Conservation (phyloP, 495 filamentous ascomycete species). For the Aspergillus kassunensis region DNA sequence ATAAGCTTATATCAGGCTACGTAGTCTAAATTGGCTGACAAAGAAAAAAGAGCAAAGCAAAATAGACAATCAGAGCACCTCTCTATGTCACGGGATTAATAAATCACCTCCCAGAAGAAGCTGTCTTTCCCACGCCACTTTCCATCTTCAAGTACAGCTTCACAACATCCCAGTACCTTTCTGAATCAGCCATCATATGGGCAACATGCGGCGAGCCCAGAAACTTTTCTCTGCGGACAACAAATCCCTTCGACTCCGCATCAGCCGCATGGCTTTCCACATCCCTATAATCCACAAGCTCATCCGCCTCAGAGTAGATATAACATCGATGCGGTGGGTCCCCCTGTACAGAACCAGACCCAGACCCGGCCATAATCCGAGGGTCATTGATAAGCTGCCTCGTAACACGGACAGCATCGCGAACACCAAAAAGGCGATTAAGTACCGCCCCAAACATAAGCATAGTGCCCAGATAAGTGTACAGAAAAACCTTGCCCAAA, state of each 20-base stretch:
- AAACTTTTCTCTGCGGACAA: conserved; percentile 38
- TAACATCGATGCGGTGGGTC: conserved; percentile 31
- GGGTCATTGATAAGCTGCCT: conserved; percentile 30
- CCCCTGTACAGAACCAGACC: too few relatives aligned
- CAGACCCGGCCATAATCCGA: conserved; percentile 22
- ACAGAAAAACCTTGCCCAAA: conserved; percentile 26
- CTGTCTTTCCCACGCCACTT: too few relatives aligned
- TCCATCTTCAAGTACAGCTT: conserved; percentile 15
- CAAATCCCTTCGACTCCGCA: conserved; percentile 32
- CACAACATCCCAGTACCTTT: conserved; percentile 43
- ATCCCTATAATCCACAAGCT: conserved; percentile 34
- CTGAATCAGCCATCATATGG: conserved; percentile 40
- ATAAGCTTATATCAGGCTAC: too few relatives aligned
- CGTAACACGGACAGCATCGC: conserved; percentile 26
- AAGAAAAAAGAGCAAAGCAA: too few relatives aligned
- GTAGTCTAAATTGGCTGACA: too few relatives aligned
- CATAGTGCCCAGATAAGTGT: conserved; percentile 12
- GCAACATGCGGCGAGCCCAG: conserved; percentile 39
- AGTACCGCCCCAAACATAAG: conserved; percentile 17
- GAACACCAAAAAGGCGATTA: conserved; percentile 13
- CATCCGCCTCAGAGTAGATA: conserved; percentile 44
- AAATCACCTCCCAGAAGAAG: too few relatives aligned
- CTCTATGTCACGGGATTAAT: too few relatives aligned
- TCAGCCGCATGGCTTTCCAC: conserved; percentile 41
- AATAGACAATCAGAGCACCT: too few relatives aligned